phyloP scores from a whole-genome alignment of 495 filamentous ascomycete species.

The Podospora pseudoanserina region DNA sequence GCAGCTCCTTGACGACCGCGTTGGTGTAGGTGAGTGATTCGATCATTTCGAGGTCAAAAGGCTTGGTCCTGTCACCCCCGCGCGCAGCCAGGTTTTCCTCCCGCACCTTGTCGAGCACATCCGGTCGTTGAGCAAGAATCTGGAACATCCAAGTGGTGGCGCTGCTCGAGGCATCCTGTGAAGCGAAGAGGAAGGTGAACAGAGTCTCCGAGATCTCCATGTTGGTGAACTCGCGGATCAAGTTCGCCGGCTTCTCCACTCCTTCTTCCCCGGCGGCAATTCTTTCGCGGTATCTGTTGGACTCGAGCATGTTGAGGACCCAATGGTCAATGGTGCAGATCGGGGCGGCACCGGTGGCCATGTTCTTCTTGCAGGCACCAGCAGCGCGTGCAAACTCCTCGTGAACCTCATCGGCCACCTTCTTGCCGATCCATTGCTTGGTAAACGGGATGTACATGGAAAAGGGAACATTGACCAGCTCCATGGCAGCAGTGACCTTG shows the following conservation, averaged over 20 bases:
- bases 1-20: constrained; percentile 82
- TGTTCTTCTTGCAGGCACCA: constrained; percentile 78
- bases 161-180: constrained; percentile 87
- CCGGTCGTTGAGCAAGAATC: constrained; percentile 81
- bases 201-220: constrained; percentile 85
- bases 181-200: constrained; percentile 94
- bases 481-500: constrained; percentile 83
- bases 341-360: constrained; percentile 77
- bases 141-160: constrained; percentile 91
- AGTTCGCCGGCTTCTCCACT: constrained; percentile 68
- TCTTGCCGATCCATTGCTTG: constrained; percentile 91
- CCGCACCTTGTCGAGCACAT: constrained; percentile 76
- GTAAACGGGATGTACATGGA: constrained; percentile 87
- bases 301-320: constrained; percentile 78
- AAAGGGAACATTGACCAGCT: constrained; percentile 83
- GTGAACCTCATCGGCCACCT: constrained; percentile 82
- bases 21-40: constrained; percentile 83
- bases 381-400: constrained; percentile 81
- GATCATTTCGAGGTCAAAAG: constrained; percentile 69
- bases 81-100: constrained; percentile 80
- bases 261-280: constrained; percentile 64
- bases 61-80: constrained; percentile 66
- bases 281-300: constrained; percentile 64
- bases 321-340: constrained; percentile 89
- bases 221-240: constrained; percentile 80